Percentiles rank a stretch among this genome's conserved stretches.
These are phyloP conservation scores for Alternaria sp. DNA, from an alignment of 2,329 filamentous ascomycete genomes.

Conservation along the genomic window DNA sequence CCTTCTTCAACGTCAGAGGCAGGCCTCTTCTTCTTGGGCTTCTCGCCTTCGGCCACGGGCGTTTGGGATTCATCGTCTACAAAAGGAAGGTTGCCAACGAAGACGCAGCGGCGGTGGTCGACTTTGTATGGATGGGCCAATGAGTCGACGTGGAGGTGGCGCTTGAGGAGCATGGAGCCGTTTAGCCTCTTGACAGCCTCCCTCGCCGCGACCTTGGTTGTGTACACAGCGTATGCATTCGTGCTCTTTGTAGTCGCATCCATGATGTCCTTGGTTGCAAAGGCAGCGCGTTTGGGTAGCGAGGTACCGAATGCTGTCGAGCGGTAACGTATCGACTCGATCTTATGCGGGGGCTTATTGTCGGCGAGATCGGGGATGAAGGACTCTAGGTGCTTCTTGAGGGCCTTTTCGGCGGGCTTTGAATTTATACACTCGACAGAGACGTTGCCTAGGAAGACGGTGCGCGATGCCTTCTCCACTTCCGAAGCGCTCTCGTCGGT, in stretches of 20 bases:
- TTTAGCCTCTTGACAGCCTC: constrained; percentile 81
- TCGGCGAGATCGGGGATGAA: constrained; percentile 66
- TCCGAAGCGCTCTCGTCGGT: constrained; percentile 61
- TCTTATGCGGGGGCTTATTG: constrained; percentile 67
- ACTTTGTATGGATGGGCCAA: constrained; percentile 85
- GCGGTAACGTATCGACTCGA: constrained; percentile 93
- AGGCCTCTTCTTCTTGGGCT: constrained; percentile 69
- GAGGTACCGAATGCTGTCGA: constrained; percentile 85
- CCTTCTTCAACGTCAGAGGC: constrained; percentile 93
- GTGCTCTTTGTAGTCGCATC: constrained; percentile 89
- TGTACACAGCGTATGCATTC: constrained; percentile 94
- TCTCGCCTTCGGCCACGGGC: constrained; percentile 69
- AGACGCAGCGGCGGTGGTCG: constrained; percentile 90
- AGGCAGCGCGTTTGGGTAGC: constrained; percentile 93
- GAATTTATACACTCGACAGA: constrained; percentile 82
- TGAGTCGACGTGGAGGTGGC: constrained; percentile 89
- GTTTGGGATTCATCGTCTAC: constrained; percentile 87
- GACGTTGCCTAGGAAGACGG: constrained; percentile 93
- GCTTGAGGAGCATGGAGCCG: constrained; percentile 80
- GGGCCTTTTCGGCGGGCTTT: constrained; percentile 79
- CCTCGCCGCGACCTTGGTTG: constrained; percentile 75
- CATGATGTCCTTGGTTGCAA: constrained; percentile 89
- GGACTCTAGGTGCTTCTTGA: constrained; percentile 80
- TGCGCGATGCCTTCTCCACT: constrained; percentile 85
- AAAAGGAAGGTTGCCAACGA: constrained; percentile 95